A percentile compares a stretch with the other conserved stretches of the same genome.
Evolutionary conservation across 257 asterid genomes (phyloP).

Genomic region (Orobanche coerulescens): DNA sequence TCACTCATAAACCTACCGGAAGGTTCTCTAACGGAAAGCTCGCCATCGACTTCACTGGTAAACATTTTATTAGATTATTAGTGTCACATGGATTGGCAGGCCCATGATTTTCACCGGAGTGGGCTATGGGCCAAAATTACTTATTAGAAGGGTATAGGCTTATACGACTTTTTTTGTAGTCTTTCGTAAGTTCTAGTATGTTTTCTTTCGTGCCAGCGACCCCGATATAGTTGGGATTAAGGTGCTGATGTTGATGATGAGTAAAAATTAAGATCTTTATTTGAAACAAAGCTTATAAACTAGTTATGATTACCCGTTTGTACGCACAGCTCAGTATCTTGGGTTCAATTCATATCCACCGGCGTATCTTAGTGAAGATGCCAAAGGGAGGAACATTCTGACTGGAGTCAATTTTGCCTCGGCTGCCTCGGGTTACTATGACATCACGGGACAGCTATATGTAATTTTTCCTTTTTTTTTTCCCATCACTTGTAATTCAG

Average conservation of each 20-base stretch:
- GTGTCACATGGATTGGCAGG: too few species aligned
- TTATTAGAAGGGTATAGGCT: too few species aligned
- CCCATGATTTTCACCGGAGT: too few species aligned
- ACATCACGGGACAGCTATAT: constrained; percentile 51
- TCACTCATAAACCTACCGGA: constrained; percentile 64
- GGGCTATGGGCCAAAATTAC: too few species aligned
- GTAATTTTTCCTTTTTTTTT: constrained; percentile 28
- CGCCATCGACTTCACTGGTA: constrained; percentile 83
- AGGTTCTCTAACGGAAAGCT: constrained; percentile 90
- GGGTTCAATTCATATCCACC: constrained; percentile 81
- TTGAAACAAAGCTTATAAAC: too few species aligned
- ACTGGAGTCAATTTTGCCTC: constrained; percentile 80
- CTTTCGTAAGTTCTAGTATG: too few species aligned
- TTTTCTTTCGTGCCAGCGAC: too few species aligned
- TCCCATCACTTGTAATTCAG: background rate
- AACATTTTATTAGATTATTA: too few species aligned
- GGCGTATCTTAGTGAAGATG: constrained; percentile 62
- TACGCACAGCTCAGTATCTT: constrained; percentile 56
- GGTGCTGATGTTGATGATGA: too few species aligned
- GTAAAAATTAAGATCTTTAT: too few species aligned
- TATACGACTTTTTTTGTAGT: too few species aligned
- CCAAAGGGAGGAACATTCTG: constrained; percentile 42
- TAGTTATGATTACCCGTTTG: background rate
- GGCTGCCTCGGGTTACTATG: constrained; percentile 86
- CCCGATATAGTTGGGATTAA: too few species aligned